A percentile compares a stretch with the other conserved stretches of the same genome.
Conservation (phyloP, 108 stramenopile genomes). For the Fragilaria crotonensis region DNA sequence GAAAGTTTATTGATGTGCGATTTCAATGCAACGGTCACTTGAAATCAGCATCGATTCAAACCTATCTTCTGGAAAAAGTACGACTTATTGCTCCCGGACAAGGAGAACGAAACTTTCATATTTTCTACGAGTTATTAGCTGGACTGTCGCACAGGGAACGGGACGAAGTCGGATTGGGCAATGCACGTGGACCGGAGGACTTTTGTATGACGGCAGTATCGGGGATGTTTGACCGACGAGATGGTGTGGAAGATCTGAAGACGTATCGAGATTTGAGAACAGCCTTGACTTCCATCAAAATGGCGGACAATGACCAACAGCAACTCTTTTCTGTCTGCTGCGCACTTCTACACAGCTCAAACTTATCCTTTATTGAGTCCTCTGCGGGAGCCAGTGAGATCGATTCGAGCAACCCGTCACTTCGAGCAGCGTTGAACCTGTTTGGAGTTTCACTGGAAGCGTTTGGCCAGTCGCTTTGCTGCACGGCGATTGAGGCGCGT, state of each 20-base stretch:
- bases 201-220: conserved; percentile 64
- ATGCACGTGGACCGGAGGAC: conserved; percentile 26
- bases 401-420: conserved; percentile 34
- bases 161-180: conserved; percentile 31
- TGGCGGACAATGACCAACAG: conserved; percentile 35
- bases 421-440: conserved; percentile 44
- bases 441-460: conserved; percentile 56
- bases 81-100: conserved; percentile 57
- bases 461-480: conserved; percentile 59
- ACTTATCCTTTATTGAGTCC: conserved; percentile 39
- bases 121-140: conserved; percentile 85
- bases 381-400: conserved; percentile 20
- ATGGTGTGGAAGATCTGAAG: conserved; percentile 65
- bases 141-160: conserved; percentile 38
- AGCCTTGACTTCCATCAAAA: conserved; percentile 66
- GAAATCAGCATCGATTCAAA: conserved; percentile 66
- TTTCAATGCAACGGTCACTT: conserved; percentile 51
- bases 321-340: conserved; percentile 49
- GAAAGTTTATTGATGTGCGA: conserved; percentile 86
- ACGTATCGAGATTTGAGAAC: conserved; percentile 53
- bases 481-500: conserved; percentile 67
- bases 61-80: conserved; percentile 79
- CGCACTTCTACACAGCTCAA: conserved; percentile 66
- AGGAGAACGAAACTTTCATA: conserved; percentile 89
- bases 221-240: conserved; percentile 74